These are phyloP conservation scores for Nothopassalora personata DNA, from an alignment of 2,329 filamentous ascomycete genomes.

Conservation along the genomic window DNA sequence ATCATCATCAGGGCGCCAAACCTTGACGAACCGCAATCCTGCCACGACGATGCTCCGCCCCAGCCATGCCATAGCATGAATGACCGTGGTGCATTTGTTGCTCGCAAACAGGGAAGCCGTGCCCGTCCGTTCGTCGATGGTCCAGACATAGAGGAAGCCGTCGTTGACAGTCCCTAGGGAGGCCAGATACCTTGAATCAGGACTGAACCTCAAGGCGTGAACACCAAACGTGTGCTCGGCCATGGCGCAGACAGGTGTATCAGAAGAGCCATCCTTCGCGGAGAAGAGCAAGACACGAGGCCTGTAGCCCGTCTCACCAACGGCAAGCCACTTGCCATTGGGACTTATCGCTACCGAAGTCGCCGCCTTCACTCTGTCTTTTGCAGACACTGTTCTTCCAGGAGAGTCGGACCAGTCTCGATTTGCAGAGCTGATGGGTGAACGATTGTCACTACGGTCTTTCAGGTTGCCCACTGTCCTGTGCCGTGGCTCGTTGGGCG, in stretches of 20 bases:
- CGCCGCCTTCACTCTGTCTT: constrained; percentile 89
- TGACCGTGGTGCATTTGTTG: constrained; percentile 86
- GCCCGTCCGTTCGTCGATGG: constrained; percentile 74
- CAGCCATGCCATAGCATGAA: constrained; percentile 87
- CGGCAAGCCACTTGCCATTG: constrained; percentile 80
- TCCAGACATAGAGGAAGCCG: constrained; percentile 90
- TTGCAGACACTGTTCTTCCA: constrained; percentile 76
- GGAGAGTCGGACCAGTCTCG: constrained; percentile 54
- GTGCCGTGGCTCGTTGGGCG: constrained; percentile 24
- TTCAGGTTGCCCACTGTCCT: constrained; percentile 21
- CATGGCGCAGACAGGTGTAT: constrained; percentile 76
- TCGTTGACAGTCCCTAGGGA: constrained; percentile 86
- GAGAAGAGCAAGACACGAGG: constrained; percentile 88
- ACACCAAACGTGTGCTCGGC: constrained; percentile 89
- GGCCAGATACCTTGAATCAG: constrained; percentile 78
- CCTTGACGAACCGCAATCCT: constrained; percentile 85
- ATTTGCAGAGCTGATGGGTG: constrained; percentile 35
- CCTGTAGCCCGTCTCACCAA: constrained; percentile 91
- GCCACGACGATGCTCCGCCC: constrained; percentile 77
- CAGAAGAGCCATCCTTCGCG: constrained; percentile 67
- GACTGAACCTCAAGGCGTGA: constrained; percentile 80
- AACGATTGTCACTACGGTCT: constrained; percentile 43
- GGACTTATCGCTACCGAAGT: constrained; percentile 85
- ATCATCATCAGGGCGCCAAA: constrained; percentile 78
- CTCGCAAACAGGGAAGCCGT: constrained; percentile 72